phyloP scores from a whole-genome alignment of 371 early-diverging fungal species.

The Mortierella sp. region DNA sequence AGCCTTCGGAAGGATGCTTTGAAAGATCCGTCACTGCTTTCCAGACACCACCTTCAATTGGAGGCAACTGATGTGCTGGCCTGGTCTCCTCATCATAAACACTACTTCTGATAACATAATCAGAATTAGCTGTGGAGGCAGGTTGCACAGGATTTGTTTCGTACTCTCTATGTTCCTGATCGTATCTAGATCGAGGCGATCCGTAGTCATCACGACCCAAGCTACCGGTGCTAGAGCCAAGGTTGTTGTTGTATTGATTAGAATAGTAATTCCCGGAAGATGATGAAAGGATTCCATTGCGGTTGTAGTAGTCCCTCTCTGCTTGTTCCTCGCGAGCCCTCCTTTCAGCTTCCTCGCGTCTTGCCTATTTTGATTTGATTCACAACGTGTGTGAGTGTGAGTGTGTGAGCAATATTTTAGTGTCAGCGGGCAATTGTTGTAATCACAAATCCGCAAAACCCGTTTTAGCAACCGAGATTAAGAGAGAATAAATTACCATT shows the following conservation, averaged over 20 bases:
- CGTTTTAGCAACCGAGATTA: not conserved
- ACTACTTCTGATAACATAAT: slow-evolving; percentile 66
- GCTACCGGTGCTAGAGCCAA: slow-evolving; percentile 8
- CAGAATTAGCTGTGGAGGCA: slow-evolving; percentile 22
- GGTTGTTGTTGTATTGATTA: slow-evolving; percentile 13
- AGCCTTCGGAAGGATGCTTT: slow-evolving; percentile 76
- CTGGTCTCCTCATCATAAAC: slow-evolving; percentile 70
- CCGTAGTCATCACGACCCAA: slow-evolving; percentile 14
- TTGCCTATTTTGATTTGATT: slow-evolving; percentile 11
- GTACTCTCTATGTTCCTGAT: slow-evolving; percentile 17
- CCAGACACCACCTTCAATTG: slow-evolving; percentile 74
- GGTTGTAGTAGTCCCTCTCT: slow-evolving; percentile 39
- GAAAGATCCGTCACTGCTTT: slow-evolving; percentile 66
- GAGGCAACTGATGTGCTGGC: slow-evolving; percentile 71
- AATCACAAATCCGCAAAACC: too few relatives aligned
- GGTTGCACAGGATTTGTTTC: not conserved
- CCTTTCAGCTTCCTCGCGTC: slow-evolving; percentile 28
- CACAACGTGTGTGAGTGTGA: too few relatives aligned
- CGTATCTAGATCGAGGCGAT: slow-evolving; percentile 12
- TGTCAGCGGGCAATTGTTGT: too few relatives aligned
- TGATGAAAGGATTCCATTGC: slow-evolving; percentile 17
- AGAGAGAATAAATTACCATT: slow-evolving; percentile 29
- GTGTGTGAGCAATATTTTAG: too few relatives aligned
- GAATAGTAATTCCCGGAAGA: slow-evolving; percentile 22
- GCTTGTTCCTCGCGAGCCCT: slow-evolving; percentile 28